A percentile compares a stretch with the other conserved stretches of the same genome.
phyloP scores from a whole-genome alignment of 2,329 filamentous ascomycete genomes.

The Pezicula rhizophila region DNA sequence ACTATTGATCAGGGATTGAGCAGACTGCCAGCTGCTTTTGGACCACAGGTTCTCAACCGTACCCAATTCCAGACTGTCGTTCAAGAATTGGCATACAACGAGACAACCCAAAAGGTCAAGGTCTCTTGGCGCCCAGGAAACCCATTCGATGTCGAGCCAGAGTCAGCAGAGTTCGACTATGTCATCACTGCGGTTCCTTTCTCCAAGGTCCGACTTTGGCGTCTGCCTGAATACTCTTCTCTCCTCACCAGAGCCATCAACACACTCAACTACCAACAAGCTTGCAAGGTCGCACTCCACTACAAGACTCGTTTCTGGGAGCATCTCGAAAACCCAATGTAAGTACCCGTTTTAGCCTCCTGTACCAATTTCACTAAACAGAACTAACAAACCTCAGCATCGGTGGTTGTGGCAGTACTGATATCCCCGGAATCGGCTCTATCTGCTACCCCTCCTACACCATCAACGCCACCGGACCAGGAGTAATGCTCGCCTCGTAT shows the following conservation, averaged over 20 bases:
- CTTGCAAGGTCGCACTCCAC: slow-evolving; percentile 59
- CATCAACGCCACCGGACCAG: slow-evolving; percentile 57
- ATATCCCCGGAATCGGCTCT: slow-evolving; percentile 54
- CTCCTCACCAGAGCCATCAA: slow-evolving; percentile 42
- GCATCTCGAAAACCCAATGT: slow-evolving; percentile 35
- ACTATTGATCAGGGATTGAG: slow-evolving; percentile 38
- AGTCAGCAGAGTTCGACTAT: slow-evolving; percentile 19
- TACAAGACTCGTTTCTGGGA: slow-evolving; percentile 61
- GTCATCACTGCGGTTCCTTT: slow-evolving; percentile 22
- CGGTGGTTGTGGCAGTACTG: slow-evolving; percentile 44
- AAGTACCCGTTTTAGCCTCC: slow-evolving; percentile 25
- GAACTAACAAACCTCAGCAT: slow-evolving; percentile 26
- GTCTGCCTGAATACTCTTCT: slow-evolving; percentile 27
- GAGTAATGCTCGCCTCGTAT: slow-evolving; percentile 57
- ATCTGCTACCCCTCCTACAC: slow-evolving; percentile 64
- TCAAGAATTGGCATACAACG: slow-evolving; percentile 48
- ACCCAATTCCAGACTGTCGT: slow-evolving; percentile 52
- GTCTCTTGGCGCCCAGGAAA: slow-evolving; percentile 47
- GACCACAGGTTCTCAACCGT: slow-evolving; percentile 51
- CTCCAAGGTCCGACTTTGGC: slow-evolving; percentile 21
- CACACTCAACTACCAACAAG: slow-evolving; percentile 37
- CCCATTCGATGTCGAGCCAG: slow-evolving; percentile 3
- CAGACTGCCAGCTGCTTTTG: slow-evolving; percentile 55
- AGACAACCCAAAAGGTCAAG: slow-evolving; percentile 44
- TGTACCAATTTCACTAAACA: slow-evolving; percentile 30